Base-by-base conservation (phyloP, 352 stramenopile genomes). In the Pythium chondricola region DNA sequence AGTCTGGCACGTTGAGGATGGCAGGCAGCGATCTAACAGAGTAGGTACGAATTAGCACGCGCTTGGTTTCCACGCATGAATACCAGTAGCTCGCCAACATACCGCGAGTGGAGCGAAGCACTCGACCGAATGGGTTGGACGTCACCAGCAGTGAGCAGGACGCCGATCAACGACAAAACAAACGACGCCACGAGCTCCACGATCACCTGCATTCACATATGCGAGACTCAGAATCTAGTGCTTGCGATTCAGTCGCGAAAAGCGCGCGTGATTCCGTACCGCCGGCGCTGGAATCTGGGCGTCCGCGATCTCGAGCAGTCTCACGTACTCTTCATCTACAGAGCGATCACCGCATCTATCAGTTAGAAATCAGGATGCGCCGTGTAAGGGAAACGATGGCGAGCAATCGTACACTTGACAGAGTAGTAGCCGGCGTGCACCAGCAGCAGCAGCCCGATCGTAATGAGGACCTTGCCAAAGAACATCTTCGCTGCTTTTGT, bases 341-440 rank as follows among this genome's bases (percentile, higher is more conserved):
- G 1, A 45, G 29, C 8, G 8, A 33, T 33, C 29, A n/a, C n/a
- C n/a, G n/a, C n/a, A n/a, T n/a, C n/a, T n/a, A n/a, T n/a, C n/a
- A n/a, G n/a, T n/a, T 20, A 29, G 11, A 48, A 27, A 50, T 6
- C n/a, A 21, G 25, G 6, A 44, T 14, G 24, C 22, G 36, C n/a
- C 16, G n/a, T 9, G 13, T 14, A 11, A 36, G 7, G 10, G 14
- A n/a, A 24, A 29, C 4, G 13, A 29, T 2, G 11, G 24, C 11
- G 9, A 41, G 22, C n/a, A n/a, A 38, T 54, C 70, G 43, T 72
- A 91, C 80, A 91, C 49, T 88, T 67, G 49, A 91, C 64, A 11
- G 80, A 85, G 65, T 88, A 91, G 63, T 91, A 91, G 44, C 76
- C 76, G 1, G 76, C 76, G 58, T 91, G 80, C 36, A 88, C 50